Evolutionary conservation across 2,329 filamentous ascomycete species (phyloP).

Genomic region (Tricladium varicosporioides): DNA sequence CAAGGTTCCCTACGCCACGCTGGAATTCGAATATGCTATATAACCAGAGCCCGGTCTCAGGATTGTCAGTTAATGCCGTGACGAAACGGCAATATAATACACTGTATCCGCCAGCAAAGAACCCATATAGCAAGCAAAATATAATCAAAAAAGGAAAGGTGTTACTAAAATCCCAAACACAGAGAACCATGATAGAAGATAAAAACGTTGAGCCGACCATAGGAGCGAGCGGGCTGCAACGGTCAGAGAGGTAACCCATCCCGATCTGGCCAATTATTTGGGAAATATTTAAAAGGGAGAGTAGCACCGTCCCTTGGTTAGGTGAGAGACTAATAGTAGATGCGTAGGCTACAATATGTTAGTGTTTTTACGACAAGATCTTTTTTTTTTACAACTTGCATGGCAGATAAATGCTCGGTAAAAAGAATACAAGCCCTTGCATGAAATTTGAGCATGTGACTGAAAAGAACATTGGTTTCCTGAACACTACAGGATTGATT

Average conservation of each 20-base stretch:
- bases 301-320: slow-evolving; percentile 39
- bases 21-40: slow-evolving; percentile 20
- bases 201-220: slow-evolving; percentile 42
- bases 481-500: slow-evolving; percentile 43
- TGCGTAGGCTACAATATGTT: slow-evolving; percentile 35
- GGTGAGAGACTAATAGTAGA: slow-evolving; percentile 35
- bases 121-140: slow-evolving; percentile 47
- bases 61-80: slow-evolving; percentile 11
- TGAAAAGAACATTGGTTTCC: slow-evolving; percentile 35
- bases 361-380: not conserved
- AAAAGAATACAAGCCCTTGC: slow-evolving; percentile 46
- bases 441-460: slow-evolving; percentile 42
- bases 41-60: slow-evolving; percentile 24
- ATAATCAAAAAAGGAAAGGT: slow-evolving; percentile 39
- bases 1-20: slow-evolving; percentile 17
- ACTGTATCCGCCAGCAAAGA: slow-evolving; percentile 49
- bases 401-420: slow-evolving; percentile 45
- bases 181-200: slow-evolving; percentile 42
- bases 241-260: slow-evolving; percentile 42
- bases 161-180: slow-evolving; percentile 46
- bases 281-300: slow-evolving; percentile 43
- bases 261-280: slow-evolving; percentile 41
- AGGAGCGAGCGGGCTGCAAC: slow-evolving; percentile 29
- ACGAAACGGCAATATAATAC: slow-evolving; percentile 43
- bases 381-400: not conserved